Conservation (phyloP, 176 grass and related monocot species). For the Chloris gayana region DNA sequence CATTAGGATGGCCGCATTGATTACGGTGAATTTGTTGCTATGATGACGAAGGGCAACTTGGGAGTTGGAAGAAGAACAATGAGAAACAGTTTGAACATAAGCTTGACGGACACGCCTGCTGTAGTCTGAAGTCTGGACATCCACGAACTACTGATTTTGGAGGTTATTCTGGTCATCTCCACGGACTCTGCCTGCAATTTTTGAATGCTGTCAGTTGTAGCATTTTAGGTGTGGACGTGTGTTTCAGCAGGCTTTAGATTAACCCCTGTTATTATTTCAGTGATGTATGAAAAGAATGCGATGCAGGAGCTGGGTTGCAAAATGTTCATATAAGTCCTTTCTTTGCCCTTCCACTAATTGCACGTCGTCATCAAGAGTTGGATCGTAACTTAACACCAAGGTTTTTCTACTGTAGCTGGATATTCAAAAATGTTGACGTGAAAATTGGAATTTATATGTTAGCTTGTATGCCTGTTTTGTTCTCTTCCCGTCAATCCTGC, state of each 20-base stretch:
- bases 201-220: conserved; percentile 32
- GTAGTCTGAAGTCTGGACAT: conserved; percentile 29
- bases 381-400: neutral
- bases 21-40: conserved; percentile 72
- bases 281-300: conserved; percentile 3
- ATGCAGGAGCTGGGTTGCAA: neutral
- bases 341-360: neutral
- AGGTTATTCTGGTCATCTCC: neutral
- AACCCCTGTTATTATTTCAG: neutral
- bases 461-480: neutral
- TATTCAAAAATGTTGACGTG: neutral
- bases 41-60: conserved; percentile 74
- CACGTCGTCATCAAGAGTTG: neutral
- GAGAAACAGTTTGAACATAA: conserved; percentile 64
- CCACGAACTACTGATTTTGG: neutral
- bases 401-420: neutral
- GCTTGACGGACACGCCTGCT: conserved; percentile 32
- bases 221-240: conserved; percentile 32
- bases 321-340: conserved; percentile 27
- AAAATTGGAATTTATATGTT: neutral
- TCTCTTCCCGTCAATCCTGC: neutral
- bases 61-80: conserved; percentile 60
- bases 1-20: conserved; percentile 61
- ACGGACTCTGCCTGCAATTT: conserved; percentile 35
- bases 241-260: conserved; percentile 17